Conservation (phyloP, 768 basidiomycete species). For the Phylloporus scabripes region DNA sequence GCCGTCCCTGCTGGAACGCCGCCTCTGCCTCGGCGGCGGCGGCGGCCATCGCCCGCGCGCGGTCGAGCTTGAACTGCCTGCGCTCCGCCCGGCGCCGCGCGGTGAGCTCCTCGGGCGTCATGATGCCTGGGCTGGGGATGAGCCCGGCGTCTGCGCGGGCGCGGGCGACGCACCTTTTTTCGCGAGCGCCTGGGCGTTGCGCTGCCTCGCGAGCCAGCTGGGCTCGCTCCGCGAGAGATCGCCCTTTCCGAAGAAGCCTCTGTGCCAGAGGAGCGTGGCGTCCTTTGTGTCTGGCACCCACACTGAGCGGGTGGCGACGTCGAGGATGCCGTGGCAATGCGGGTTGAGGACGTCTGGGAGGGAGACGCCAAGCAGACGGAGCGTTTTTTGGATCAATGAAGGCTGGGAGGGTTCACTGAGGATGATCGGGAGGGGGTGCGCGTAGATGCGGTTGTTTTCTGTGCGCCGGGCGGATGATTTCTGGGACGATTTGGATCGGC, state of each 20-base stretch:
- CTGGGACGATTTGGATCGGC: slow-evolving; percentile 31
- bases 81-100: slow-evolving; percentile 83
- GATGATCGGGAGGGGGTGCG: slow-evolving; percentile 61
- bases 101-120: slow-evolving; percentile 89
- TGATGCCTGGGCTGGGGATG: slow-evolving; percentile 6
- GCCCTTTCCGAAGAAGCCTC: slow-evolving; percentile 98
- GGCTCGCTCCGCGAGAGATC: slow-evolving; percentile 93
- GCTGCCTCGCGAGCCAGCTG: slow-evolving; percentile 80
- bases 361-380: slow-evolving; percentile 54
- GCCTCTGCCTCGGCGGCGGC: slow-evolving; percentile 76
- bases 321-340: slow-evolving; percentile 71
- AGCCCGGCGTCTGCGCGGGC: neutral
- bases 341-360: slow-evolving; percentile 61
- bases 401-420: slow-evolving; percentile 38
- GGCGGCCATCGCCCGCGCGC: slow-evolving; percentile 81
- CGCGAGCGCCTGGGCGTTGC: slow-evolving; percentile 51
- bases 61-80: slow-evolving; percentile 88
- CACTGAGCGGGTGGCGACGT: slow-evolving; percentile 76
- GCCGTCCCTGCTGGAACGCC: slow-evolving; percentile 67
- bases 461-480: slow-evolving; percentile 53
- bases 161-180: slow-evolving; percentile 44
- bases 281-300: slow-evolving; percentile 70
- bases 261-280: slow-evolving; percentile 69
- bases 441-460: slow-evolving; percentile 67
- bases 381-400: slow-evolving; percentile 40